phyloP scores from a whole-genome alignment of 345 rosid species.

The Hevea brasiliensis region DNA sequence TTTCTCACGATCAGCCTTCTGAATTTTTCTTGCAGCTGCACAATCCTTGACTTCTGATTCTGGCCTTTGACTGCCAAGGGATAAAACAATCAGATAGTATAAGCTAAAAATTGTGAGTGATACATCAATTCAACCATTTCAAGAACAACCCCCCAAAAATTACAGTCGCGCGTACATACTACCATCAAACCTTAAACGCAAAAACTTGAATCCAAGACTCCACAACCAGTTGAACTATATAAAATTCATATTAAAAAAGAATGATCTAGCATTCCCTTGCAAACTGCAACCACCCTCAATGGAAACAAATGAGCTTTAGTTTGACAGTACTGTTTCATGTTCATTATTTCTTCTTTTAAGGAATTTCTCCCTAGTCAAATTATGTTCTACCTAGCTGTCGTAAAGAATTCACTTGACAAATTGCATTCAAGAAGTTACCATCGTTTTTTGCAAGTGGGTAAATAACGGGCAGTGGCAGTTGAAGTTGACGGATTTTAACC shows the following conservation, averaged over 20 bases:
- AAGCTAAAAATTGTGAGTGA: background rate
- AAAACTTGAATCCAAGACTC: background rate
- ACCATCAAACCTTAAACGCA: background rate
- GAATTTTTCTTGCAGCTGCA: conserved; percentile 56
- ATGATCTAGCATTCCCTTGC: background rate
- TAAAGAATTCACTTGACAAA: background rate
- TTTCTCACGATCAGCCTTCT: conserved; percentile 91
- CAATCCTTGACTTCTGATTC: conserved; percentile 45
- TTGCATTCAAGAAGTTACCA: background rate
- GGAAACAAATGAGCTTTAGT: background rate
- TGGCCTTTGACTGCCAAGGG: conserved; percentile 36
- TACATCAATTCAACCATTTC: background rate
- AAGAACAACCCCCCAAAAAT: background rate
- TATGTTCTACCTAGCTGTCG: background rate
- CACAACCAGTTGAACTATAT: background rate
- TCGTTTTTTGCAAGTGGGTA: background rate
- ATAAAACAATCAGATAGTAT: background rate
- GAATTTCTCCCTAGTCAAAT: too few species aligned
- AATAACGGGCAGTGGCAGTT: background rate
- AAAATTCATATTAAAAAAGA: background rate
- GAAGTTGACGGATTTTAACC: background rate
- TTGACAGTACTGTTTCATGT: too few species aligned
- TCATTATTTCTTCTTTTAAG: too few species aligned
- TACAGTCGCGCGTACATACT: background rate
- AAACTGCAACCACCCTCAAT: background rate